Conservation (phyloP, 2,329 filamentous ascomycete genomes). For the Lachnellula arida region DNA sequence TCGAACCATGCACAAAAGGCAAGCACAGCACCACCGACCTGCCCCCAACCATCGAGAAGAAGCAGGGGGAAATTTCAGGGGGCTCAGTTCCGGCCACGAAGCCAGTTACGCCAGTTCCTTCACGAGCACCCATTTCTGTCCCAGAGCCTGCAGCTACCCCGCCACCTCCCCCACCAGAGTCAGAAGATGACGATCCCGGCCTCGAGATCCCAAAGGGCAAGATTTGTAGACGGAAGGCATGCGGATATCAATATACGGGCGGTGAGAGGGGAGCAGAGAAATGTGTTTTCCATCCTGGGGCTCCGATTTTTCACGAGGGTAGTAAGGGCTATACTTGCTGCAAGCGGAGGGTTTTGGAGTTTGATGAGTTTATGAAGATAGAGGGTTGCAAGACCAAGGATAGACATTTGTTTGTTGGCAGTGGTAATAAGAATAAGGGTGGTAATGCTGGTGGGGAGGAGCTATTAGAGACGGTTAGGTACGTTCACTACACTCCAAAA, state of each 20-base stretch:
- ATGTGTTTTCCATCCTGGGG: conserved; percentile 85
- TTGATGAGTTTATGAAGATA: conserved; percentile 97
- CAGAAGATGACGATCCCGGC: conserved; percentile 80
- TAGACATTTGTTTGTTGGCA: conserved; percentile 80
- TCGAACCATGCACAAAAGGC: conserved; percentile 87
- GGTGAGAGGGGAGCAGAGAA: conserved; percentile 62
- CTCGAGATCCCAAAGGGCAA: conserved; percentile 68
- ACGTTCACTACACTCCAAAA: conserved; percentile 30
- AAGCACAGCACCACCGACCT: conserved; percentile 85
- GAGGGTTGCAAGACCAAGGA: conserved; percentile 81
- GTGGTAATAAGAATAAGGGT: conserved; percentile 58
- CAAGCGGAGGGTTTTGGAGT: conserved; percentile 90
- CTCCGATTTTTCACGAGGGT: conserved; percentile 93
- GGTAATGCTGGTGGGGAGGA: conserved; percentile 58
- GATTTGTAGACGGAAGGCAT: conserved; percentile 73
- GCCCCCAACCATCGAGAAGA: conserved; percentile 58
- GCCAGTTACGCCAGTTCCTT: conserved; percentile 46
- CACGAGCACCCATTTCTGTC: conserved; percentile 40
- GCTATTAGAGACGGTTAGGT: conserved; percentile 73
- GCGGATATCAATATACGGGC: conserved; percentile 61
- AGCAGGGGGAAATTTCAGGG: conserved; percentile 36
- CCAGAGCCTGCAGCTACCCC: conserved; percentile 39
- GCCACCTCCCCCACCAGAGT: conserved; percentile 64
- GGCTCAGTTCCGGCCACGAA: conserved; percentile 35
- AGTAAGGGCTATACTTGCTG: conserved; percentile 98